Evolutionary conservation across 1,284 basidiomycete species (phyloP).

Genomic region (Tilletia setariae): DNA sequence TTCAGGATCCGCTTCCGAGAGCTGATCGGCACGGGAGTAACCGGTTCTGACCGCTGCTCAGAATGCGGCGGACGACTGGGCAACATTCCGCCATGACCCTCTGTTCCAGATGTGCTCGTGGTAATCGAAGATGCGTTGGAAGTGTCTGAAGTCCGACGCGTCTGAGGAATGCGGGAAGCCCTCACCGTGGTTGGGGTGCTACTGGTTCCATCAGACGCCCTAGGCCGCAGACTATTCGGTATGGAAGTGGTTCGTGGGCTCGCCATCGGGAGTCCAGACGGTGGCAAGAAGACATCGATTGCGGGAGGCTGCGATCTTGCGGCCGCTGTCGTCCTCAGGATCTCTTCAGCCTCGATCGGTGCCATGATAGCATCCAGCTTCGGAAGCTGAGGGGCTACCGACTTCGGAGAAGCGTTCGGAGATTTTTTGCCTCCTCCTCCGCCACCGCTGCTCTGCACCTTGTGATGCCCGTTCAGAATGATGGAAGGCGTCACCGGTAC

Average conservation of each 20-base stretch:
- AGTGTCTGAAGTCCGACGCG: background rate
- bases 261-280: background rate
- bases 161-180: background rate
- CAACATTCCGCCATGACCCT: too few relatives aligned
- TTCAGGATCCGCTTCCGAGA: background rate
- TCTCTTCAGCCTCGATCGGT: too few relatives aligned
- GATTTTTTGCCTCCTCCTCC: background rate
- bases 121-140: background rate
- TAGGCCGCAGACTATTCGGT: background rate
- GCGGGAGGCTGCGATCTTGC: background rate
- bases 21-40: background rate
- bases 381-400: background rate
- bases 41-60: background rate
- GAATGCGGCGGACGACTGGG: too few relatives aligned
- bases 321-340: too few relatives aligned
- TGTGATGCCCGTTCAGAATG: background rate
- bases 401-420: background rate
- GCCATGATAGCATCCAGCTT: too few relatives aligned
- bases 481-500: background rate
- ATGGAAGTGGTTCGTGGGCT: background rate
- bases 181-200: background rate
- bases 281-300: background rate
- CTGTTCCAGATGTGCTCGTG: background rate
- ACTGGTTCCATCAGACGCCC: background rate
- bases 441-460: background rate